Conservation (phyloP, 1,284 basidiomycete genomes). For the Apiotrichum siamense region DNA sequence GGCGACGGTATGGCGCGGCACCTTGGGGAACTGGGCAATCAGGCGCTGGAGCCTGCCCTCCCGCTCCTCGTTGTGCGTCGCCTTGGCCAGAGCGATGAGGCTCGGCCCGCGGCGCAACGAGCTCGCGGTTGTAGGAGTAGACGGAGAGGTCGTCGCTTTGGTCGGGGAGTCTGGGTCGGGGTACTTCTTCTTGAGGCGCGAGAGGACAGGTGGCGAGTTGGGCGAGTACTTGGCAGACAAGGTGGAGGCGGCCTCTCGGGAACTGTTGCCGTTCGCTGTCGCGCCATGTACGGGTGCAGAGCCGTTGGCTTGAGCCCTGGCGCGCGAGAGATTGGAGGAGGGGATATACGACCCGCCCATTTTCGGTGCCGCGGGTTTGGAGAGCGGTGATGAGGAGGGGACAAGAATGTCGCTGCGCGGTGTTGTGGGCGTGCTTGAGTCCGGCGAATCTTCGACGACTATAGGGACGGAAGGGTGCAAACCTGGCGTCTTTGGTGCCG, state of each 20-base stretch:
- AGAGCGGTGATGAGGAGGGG: constrained; percentile 5
- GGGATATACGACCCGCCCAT: constrained; percentile 1
- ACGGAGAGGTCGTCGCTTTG: not conserved
- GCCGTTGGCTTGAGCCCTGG: not conserved
- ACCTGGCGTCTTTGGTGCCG: not conserved
- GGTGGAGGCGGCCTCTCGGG: not conserved
- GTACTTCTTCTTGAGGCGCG: constrained; percentile 21
- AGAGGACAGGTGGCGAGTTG: constrained; percentile 18
- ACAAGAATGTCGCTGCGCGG: constrained; percentile 6
- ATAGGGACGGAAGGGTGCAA: not conserved
- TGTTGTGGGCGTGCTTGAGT: too few relatives aligned
- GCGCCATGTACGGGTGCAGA: not conserved
- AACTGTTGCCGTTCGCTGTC: not conserved
- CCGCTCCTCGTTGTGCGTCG: constrained; percentile 12
- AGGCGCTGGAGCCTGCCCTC: constrained; percentile 15
- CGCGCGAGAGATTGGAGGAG: constrained; percentile 8
- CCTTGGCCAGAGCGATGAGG: constrained; percentile 8
- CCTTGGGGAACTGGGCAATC: constrained; percentile 17
- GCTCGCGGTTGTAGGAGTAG: not conserved
- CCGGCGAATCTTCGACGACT: not conserved
- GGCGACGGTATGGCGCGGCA: constrained; percentile 12
- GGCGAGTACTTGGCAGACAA: constrained; percentile 15
- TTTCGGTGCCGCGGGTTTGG: not conserved
- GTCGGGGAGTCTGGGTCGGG: constrained; percentile 12
- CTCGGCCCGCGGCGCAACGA: constrained; percentile 4